Evolutionary conservation across 371 early-diverging fungal species (phyloP).

Genomic region (Saksenaea vasiformis): DNA sequence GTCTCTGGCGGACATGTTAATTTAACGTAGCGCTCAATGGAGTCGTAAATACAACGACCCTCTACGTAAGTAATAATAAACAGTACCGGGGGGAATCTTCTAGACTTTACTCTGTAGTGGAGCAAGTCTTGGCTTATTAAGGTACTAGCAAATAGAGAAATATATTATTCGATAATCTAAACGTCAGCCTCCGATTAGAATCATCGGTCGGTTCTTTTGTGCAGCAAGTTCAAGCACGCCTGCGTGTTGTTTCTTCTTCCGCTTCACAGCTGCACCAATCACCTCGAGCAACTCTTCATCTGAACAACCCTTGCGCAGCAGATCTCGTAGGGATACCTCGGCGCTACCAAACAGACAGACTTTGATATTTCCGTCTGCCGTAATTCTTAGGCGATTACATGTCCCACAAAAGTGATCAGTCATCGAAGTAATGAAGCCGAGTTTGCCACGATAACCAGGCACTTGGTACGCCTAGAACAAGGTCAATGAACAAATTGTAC

Average conservation of each 20-base stretch:
- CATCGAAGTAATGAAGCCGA: conserved; percentile 97
- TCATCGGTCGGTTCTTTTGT: conserved; percentile 92
- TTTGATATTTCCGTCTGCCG: conserved; percentile 95
- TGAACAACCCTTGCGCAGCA: conserved; percentile 66
- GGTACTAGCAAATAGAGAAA: not conserved
- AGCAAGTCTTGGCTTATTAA: not conserved
- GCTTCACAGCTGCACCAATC: conserved; percentile 78
- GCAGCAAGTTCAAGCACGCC: conserved; percentile 84
- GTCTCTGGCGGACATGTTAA: too few species aligned
- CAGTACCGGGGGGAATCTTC: too few species aligned
- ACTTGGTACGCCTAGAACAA: conserved; percentile 57
- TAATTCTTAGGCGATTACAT: conserved; percentile 89
- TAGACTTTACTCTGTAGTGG: not conserved
- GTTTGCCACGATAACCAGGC: conserved; percentile 78
- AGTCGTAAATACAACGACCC: too few species aligned
- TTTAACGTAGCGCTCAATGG: too few species aligned
- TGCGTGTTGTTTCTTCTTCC: conserved; percentile 90
- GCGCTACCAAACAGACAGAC: conserved; percentile 91
- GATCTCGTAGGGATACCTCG: conserved; percentile 83
- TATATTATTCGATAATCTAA: not conserved
- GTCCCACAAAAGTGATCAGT: conserved; percentile 93
- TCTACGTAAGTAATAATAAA: too few species aligned
- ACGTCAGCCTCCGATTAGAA: conserved; percentile 85
- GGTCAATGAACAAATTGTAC: not conserved
- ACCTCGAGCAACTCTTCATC: conserved; percentile 70